These are phyloP conservation scores for Lasiosphaeris hirsuta DNA, from an alignment of 495 filamentous ascomycete genomes.

Conservation along the genomic window DNA sequence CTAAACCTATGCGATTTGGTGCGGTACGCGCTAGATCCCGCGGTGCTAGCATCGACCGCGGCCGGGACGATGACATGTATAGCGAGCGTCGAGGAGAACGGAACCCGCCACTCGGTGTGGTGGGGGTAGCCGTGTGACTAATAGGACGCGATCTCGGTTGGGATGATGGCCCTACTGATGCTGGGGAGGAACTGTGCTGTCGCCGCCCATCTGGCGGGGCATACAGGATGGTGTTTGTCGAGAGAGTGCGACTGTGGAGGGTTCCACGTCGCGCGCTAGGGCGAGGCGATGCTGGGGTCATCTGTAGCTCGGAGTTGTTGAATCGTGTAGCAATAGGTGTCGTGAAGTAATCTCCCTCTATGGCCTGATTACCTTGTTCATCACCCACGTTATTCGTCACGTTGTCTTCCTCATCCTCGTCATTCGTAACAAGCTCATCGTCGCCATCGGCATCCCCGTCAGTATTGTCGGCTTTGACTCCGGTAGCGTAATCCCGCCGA, in stretches of 20 bases:
- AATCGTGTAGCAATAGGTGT: conserved; percentile 34
- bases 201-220: conserved; percentile 46
- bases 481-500: conserved; percentile 28
- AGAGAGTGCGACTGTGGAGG: conserved; percentile 61
- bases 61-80: conserved; percentile 32
- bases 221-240: conserved; percentile 76
- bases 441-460: conserved; percentile 84
- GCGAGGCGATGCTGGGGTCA: conserved; percentile 29
- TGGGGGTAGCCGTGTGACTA: conserved; percentile 36
- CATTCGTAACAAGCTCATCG: conserved; percentile 81
- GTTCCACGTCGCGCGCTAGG: conserved; percentile 34
- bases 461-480: conserved; percentile 49
- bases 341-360: conserved; percentile 50
- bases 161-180: conserved; percentile 34
- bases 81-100: conserved; percentile 50
- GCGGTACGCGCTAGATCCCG: conserved; percentile 50
- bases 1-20: conserved; percentile 30
- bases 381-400: conserved; percentile 28
- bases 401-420: conserved; percentile 53
- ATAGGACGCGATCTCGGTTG: conserved; percentile 30
- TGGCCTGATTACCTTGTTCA: conserved; percentile 8
- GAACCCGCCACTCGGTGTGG: conserved; percentile 29
- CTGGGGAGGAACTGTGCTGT: conserved; percentile 47
- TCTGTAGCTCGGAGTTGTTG: conserved; percentile 21
- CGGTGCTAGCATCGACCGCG: conserved; percentile 54